Evolutionary conservation across 345 rosid species (phyloP), one percentile per base, ranked within the genome.

Genomic region (Moringa oleifera): DNA sequence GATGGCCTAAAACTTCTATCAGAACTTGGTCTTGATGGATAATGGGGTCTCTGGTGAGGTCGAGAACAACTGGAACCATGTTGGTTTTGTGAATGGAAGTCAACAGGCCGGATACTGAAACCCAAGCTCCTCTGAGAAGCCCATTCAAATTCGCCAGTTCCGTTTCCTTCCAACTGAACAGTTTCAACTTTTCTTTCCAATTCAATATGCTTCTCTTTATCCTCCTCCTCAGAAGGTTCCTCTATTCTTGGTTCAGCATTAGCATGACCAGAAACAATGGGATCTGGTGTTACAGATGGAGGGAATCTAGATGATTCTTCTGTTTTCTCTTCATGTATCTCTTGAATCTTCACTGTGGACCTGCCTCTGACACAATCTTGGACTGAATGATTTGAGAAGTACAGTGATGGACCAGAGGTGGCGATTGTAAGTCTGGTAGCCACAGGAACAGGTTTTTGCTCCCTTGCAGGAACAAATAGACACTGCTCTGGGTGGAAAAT

Each of bases 311-410:
- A 62, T 36, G 64, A 58, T 68, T 77, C 81, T 55, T 81, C 83
- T 17, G 66, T 52, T 66, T 75, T 73, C 72, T 77, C 89, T 53
- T 82, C 83, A 0, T 73, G 68, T 55, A 80, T 76, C 81, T 82
- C 90, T 68, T 71, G 81, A 58, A 82, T 74, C 23, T 77, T 80
- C 54, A 80, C 80, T 7, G 72, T 68, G 57, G 82, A 76, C 63
- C 59, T 76, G 64, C 74, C 75, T 55, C 67, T 71, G 33, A 7
- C 20, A 58, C 72, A 53, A 49, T 73, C 65, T n/a, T 78, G 28
- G 25, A 67, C 62, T 3, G 65, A 23, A 25, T 68, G 68, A 57
- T 70, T 66, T 24, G 80, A 71, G 62, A 77, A 49, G 61, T n/a
- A 68, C 23, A 72, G 53, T n/a, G 78, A 62, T 54, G 86, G 79